Conservation (phyloP, 2,329 filamentous ascomycete species). For the Trichoderma sp. region DNA sequence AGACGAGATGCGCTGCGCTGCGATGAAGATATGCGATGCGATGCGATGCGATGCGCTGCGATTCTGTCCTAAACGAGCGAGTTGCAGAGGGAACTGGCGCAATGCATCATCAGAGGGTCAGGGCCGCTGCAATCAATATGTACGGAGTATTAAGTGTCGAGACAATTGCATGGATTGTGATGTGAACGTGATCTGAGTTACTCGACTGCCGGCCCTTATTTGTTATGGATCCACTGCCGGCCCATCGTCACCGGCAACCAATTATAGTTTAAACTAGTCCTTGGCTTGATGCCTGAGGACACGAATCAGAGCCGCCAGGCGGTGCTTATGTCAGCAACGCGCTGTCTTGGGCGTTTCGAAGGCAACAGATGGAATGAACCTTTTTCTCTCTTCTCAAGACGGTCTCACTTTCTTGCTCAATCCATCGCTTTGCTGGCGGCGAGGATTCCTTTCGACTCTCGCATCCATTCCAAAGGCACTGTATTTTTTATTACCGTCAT, state of each 20-base stretch:
- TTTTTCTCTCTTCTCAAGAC: slow-evolving; percentile 7
- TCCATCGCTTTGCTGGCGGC: not conserved
- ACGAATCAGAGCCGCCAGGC: not conserved
- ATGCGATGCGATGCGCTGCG: not conserved
- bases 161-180: not conserved
- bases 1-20: not conserved
- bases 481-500: not conserved
- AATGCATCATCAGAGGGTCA: not conserved
- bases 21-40: not conserved
- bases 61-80: not conserved
- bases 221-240: not conserved
- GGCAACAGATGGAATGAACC: slow-evolving; percentile 17
- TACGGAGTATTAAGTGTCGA: not conserved
- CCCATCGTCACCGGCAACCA: slow-evolving; percentile 28
- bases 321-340: slow-evolving; percentile 32
- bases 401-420: not conserved
- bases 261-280: slow-evolving; percentile 35
- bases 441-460: not conserved
- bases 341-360: not conserved
- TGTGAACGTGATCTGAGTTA: too few relatives aligned
- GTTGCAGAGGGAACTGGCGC: not conserved
- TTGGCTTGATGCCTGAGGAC: slow-evolving; percentile 16
- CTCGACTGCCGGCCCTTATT: not conserved
- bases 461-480: not conserved
- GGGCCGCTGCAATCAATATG: not conserved